Conservation (phyloP, 2,329 filamentous ascomycete species). For the Monosporascus sp. region DNA sequence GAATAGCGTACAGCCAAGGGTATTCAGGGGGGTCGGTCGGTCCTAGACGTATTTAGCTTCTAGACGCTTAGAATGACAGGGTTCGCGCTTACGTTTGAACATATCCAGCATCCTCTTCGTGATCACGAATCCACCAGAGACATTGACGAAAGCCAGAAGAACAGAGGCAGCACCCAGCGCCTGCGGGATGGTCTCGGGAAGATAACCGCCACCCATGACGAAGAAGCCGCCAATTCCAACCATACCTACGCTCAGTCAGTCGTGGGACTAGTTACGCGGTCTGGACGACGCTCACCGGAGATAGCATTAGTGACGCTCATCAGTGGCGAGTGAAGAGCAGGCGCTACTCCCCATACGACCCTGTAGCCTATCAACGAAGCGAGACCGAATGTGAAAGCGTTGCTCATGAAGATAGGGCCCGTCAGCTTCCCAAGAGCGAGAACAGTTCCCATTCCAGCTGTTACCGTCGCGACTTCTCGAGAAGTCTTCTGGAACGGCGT, state of each 20-base stretch:
- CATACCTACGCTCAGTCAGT: constrained; percentile 49
- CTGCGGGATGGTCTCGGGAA: constrained; percentile 76
- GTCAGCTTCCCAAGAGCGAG: constrained; percentile 76
- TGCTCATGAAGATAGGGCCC: constrained; percentile 79
- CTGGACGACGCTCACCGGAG: constrained; percentile 46
- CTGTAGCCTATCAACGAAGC: constrained; percentile 84
- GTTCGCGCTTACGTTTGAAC: constrained; percentile 59
- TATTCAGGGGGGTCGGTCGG: constrained; percentile 85
- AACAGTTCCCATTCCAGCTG: constrained; percentile 70
- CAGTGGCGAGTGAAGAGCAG: constrained; percentile 78
- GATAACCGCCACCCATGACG: constrained; percentile 76
- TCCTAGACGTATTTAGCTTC: constrained; percentile 36
- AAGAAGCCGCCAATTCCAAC: constrained; percentile 86
- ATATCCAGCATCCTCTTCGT: constrained; percentile 93
- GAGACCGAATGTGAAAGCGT: constrained; percentile 78
- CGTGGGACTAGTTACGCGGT: neutral
- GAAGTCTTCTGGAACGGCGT: constrained; percentile 79
- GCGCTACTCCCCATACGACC: constrained; percentile 80
- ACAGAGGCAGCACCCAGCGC: constrained; percentile 74
- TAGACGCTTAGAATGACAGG: neutral
- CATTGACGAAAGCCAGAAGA: constrained; percentile 79
- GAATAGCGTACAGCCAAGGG: constrained; percentile 78
- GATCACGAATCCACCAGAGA: constrained; percentile 84
- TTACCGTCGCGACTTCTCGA: constrained; percentile 68
- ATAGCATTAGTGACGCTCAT: constrained; percentile 96